Evolutionary conservation across 2,329 filamentous ascomycete genomes (phyloP).

Genomic region (Claviceps capensis): DNA sequence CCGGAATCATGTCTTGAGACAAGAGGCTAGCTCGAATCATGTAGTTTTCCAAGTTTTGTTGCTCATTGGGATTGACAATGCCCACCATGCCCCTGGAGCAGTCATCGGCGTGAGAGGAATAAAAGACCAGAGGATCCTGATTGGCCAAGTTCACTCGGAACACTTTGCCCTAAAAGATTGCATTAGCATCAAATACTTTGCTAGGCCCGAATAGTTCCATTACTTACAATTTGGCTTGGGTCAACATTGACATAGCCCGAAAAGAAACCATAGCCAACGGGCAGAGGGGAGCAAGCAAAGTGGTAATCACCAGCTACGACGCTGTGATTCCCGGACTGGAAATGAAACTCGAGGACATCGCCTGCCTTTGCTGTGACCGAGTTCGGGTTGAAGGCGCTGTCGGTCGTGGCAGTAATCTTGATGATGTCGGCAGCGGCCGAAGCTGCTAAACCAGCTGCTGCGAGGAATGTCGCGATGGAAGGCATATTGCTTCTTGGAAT

Average conservation of each 20-base stretch:
- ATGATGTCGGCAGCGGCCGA: constrained; percentile 19
- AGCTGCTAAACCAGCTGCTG: constrained; percentile 12
- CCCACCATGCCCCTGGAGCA: constrained; percentile 26
- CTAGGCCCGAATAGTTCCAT: too few relatives aligned
- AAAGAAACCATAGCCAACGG: constrained; percentile 22
- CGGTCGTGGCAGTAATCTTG: constrained; percentile 19
- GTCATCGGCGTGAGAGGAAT: constrained; percentile 25
- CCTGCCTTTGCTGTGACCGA: constrained; percentile 18
- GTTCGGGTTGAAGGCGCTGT: constrained; percentile 21
- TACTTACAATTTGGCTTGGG: constrained; percentile 16
- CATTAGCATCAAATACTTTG: background rate
- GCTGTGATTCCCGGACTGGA: constrained; percentile 23
- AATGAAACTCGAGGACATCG: constrained; percentile 24
- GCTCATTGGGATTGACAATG: constrained; percentile 20
- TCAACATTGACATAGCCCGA: constrained; percentile 20
- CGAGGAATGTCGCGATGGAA: constrained; percentile 15
- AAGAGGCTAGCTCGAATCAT: constrained; percentile 15
- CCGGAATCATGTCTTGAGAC: constrained; percentile 15
- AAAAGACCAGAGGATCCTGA: constrained; percentile 22
- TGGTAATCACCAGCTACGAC: constrained; percentile 22
- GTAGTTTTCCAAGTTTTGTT: constrained; percentile 19
- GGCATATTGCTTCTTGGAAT: constrained; percentile 12
- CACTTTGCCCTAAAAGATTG: constrained; percentile 16
- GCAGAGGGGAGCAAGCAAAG: constrained; percentile 20
- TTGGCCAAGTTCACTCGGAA: constrained; percentile 21